Evolutionary conservation across 208 protist genomes (phyloP), one percentile per base, ranked within the genome.

Genomic region (Wallacemonas collosoma): DNA sequence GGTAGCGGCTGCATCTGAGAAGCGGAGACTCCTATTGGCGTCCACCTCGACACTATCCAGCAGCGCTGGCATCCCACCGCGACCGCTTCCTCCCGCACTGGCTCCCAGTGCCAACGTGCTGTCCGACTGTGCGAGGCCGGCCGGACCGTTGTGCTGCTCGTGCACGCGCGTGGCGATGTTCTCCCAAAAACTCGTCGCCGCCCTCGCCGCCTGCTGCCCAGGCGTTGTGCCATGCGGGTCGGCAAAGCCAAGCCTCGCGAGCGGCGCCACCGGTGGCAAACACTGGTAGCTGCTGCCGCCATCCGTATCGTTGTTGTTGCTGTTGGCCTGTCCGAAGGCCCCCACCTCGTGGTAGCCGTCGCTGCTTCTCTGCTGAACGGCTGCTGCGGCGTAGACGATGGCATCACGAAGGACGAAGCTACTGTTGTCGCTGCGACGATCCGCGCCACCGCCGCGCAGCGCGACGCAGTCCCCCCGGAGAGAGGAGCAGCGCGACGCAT

Each of bases 121-220:
- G 26, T 26, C 26, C 26, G 26, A 26, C 26, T 26, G 26, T 26
- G 26, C 26, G 26, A 26, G 26, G 17, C 1, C 15, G 53, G 11
- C 60, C 36, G 12, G 41, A 47, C 26, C 60, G 57, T 38, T 63
- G 60, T 65, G 50, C 60, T 65, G 60, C 17, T 45, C 11, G 40
- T 65, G 60, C 60, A 65, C 60, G 17, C 43, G 60, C n/a, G 60
- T 41, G 41, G 60, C 60, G 43, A 65, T 65, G 60, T 26, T 17
- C n/a, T 65, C 60, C 60, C 60, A 65, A 26, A 65, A 65, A 41
- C 50, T 65, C 6, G 8, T 48, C 41, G 60, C 60, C 3, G 60
- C 60, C 9, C n/a, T 65, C 15, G 40, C 60, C 41, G 60, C 43
- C 8, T 6, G 6, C 45, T 50, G 45, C 17, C n/a, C n/a, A 36